Percentiles rank a stretch among this genome's conserved stretches.
phyloP scores from a whole-genome alignment of 495 filamentous ascomycete species.

The Xylaria scruposa region DNA sequence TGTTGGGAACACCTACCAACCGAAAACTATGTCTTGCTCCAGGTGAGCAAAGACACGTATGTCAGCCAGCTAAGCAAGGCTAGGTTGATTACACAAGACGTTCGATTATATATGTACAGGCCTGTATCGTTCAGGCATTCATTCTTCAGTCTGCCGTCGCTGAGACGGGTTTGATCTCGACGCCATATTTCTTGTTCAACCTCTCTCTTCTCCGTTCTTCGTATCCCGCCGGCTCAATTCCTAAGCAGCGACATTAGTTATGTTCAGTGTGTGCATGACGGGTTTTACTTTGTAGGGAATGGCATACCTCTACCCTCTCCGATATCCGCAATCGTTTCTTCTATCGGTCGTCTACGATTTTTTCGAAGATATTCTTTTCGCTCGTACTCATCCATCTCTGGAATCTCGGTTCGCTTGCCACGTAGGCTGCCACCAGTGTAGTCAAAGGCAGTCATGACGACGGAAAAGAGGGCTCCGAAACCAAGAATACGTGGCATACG shows the following conservation, averaged over 20 bases:
- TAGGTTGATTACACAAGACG: constrained; percentile 30
- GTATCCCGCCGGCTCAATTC: constrained; percentile 83
- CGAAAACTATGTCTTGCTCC: constrained; percentile 1
- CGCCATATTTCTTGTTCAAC: constrained; percentile 88
- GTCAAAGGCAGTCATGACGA: constrained; percentile 71
- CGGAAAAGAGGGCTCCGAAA: constrained; percentile 69
- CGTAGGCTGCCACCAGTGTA: constrained; percentile 78
- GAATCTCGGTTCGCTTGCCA: constrained; percentile 55
- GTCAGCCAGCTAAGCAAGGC: constrained; percentile 6
- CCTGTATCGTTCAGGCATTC: constrained; percentile 19
- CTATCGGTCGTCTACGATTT: constrained; percentile 75
- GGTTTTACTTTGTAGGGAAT: not conserved
- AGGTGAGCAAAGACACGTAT: constrained; percentile 12
- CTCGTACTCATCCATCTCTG: constrained; percentile 76
- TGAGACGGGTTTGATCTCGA: constrained; percentile 72
- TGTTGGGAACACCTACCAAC: constrained; percentile 19
- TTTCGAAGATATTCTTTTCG: constrained; percentile 77
- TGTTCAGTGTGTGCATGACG: not conserved
- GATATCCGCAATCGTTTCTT: constrained; percentile 80
- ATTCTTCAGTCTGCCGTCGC: constrained; percentile 35
- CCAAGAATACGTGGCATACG: constrained; percentile 82
- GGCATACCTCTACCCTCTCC: constrained; percentile 88
- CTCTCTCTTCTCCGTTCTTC: constrained; percentile 82
- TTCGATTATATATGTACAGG: constrained; percentile 45
- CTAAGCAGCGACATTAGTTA: constrained; percentile 50